phyloP scores from a whole-genome alignment of 2,329 filamentous ascomycete species.

The Tolypocladium ovalisporum region DNA sequence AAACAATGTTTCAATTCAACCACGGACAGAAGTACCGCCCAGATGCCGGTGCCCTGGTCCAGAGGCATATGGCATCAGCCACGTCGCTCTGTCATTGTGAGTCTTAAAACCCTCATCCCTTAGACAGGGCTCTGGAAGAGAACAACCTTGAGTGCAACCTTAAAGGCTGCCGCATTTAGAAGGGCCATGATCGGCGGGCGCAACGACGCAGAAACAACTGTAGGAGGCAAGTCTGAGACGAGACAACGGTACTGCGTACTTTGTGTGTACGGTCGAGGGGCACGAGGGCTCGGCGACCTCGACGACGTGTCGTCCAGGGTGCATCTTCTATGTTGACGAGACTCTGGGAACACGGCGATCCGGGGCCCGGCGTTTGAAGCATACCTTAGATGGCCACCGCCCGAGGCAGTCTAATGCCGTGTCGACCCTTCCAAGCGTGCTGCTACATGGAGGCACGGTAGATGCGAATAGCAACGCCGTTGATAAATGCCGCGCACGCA shows the following conservation, averaged over 20 bases:
- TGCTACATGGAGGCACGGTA: neutral
- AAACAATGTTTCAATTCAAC: neutral
- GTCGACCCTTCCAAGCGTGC: neutral
- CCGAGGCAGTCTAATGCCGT: neutral
- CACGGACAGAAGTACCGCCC: neutral
- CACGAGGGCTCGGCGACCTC: neutral
- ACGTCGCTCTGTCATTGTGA: neutral
- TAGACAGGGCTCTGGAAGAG: conserved; percentile 6
- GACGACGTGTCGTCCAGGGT: neutral
- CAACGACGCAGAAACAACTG: neutral
- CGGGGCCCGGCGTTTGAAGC: neutral
- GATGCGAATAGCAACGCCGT: neutral
- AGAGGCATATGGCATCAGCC: neutral
- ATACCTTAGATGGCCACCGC: neutral
- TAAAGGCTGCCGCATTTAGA: conserved; percentile 4
- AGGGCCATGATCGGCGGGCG: neutral
- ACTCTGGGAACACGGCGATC: neutral
- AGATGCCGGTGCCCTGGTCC: neutral
- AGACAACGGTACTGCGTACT: neutral
- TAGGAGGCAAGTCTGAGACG: neutral
- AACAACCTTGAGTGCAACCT: conserved; percentile 12
- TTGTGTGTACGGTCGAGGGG: neutral
- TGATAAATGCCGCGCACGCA: neutral
- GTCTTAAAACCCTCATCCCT: neutral
- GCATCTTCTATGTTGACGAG: neutral